Conservation (phyloP, 495 filamentous ascomycete genomes). For the Bacidia gigantensis region DNA sequence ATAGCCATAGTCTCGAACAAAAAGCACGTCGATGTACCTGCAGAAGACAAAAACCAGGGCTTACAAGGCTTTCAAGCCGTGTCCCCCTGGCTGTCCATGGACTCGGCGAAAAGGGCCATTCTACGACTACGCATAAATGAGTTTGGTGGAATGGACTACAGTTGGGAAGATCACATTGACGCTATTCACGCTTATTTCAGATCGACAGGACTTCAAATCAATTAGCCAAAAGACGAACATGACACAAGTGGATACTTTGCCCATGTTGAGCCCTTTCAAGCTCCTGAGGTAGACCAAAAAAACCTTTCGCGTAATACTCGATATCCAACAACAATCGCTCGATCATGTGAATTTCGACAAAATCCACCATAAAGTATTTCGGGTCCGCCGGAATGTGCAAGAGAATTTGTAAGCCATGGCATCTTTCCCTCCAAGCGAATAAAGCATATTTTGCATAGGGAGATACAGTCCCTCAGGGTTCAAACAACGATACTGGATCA, state of each 20-base stretch:
- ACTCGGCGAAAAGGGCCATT: not conserved
- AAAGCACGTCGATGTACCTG: too few relatives aligned
- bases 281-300: not conserved
- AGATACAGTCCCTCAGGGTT: too few relatives aligned
- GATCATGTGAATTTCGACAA: not conserved
- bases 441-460: not conserved
- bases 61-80: too few relatives aligned
- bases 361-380: not conserved
- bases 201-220: not conserved
- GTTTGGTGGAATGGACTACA: not conserved
- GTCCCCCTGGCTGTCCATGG: too few relatives aligned
- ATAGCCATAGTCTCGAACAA: too few relatives aligned
- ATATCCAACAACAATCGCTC: not conserved
- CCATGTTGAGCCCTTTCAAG: conserved; percentile 4
- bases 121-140: not conserved
- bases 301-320: not conserved
- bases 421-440: not conserved
- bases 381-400: not conserved
- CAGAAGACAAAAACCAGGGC: too few relatives aligned
- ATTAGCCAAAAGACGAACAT: not conserved
- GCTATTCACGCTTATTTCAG: not conserved
- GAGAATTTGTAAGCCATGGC: not conserved
- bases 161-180: not conserved
- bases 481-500: too few relatives aligned
- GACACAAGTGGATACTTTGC: not conserved